Evolutionary conservation across 306 rosid genomes (phyloP), one percentile per base, ranked within the genome.

Genomic region (Citrullus amarus): DNA sequence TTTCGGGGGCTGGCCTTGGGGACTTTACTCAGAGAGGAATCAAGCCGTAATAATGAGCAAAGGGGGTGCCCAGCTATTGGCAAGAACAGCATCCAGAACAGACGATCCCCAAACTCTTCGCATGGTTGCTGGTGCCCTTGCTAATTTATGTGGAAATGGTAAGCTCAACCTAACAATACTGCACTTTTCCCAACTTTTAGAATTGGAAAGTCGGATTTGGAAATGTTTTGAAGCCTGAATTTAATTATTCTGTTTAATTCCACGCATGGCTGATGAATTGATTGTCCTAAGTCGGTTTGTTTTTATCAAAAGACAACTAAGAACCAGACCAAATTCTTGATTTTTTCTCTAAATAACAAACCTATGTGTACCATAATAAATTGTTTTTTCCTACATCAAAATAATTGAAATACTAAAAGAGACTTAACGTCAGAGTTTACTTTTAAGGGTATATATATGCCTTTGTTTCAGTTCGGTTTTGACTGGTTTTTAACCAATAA

Each of bases 101-200:
- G 84, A 81, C 11, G 94, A 90, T 81, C 84, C 88, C 53, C 94
- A 88, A 81, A 90, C 92, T 70, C 87, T 90, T 43, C 70, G 94
- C 79, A 88, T 90, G 94, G 89, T 88, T 77, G 94, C 94, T 44
- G 94, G 94, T 6, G 94, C 92, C 72, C 88, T 90, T 18, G 91
- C 94, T 76, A 90, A 90, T 88, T 88, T 90, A 86, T 90, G 94
- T 71, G 94, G 94, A 82, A 90, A 90, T 54, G 94, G 94, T 90
- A 85, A 80, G 75, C 59, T 43, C 38, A 22, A 68, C 51, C 28
- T 78, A 51, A 30, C 41, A 22, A 16, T 32, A 44, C 43, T 60
- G 51, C 17, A 63, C 46, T 48, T 63, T 54, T 55, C 50, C 30
- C 34, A 41, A 22, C 38, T 67, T 68, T 46, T 22, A 20, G 39